phyloP scores from a whole-genome alignment of 2,329 filamentous ascomycete genomes.

The Xylariaceae sp. region DNA sequence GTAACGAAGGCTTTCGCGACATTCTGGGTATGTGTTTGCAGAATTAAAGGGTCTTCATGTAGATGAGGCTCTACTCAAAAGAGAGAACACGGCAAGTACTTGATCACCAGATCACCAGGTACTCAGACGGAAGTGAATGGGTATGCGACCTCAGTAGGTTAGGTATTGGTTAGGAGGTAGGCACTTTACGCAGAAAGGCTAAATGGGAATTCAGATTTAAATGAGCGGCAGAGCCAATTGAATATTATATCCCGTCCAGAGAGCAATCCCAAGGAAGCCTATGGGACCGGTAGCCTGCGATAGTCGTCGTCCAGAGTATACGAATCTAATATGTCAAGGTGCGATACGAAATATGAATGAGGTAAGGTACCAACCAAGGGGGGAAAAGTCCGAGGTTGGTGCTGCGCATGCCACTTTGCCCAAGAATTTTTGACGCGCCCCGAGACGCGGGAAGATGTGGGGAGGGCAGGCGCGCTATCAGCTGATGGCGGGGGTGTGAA shows the following conservation, averaged over 20 bases:
- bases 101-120: not conserved
- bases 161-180: too few relatives aligned
- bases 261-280: not conserved
- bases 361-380: too few relatives aligned
- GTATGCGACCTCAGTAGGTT: not conserved
- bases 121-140: not conserved
- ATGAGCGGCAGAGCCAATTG: not conserved
- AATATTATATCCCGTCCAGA: not conserved
- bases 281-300: not conserved
- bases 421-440: not conserved
- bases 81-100: not conserved
- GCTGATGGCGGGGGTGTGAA: constrained; percentile 28
- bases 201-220: not conserved
- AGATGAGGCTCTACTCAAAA: not conserved
- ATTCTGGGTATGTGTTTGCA: constrained; percentile 7
- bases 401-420: not conserved
- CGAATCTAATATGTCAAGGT: not conserved
- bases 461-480: constrained; percentile 37
- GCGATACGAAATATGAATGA: not conserved
- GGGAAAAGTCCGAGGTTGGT: not conserved
- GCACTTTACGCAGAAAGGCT: not conserved
- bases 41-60: not conserved
- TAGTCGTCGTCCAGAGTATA: not conserved
- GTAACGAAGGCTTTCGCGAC: constrained; percentile 3
- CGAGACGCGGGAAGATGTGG: constrained; percentile 9